Base-by-base conservation (phyloP, 768 basidiomycete genomes). In the Suillus placidus region DNA sequence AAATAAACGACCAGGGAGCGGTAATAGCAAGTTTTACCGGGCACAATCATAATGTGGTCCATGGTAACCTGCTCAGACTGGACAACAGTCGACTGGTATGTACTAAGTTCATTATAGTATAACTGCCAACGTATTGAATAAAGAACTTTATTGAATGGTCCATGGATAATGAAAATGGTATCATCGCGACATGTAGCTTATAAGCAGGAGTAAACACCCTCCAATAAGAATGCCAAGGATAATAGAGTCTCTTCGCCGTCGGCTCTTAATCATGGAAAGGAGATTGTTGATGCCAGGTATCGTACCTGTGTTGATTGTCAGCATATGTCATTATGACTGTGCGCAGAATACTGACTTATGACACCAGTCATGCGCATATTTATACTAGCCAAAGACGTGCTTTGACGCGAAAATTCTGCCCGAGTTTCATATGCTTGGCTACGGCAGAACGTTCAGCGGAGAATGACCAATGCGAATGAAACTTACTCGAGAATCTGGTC, bases 391-490 rank as follows among this genome's bases (percentile, higher is more conserved):
- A 99, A 78, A 26, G 91, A 87, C 13, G 83, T 76, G 38, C 95
- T 83, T 77, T 99, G 97, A 54, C 88, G 85, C 34, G 85, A 80
- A 78, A 99, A 98, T 78, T 98, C 97, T 26, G 93, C 87, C 37
- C 97, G 89, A 4, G 97, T 98, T 73, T 95, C 97, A 73, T 98
- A 96, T 35, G 97, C 97, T 87, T 99, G 97, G 52, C 95, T 98
- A 62, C 37, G 32, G 63, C 60, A 51, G 34, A 61, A 62, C 65
- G 58, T 62, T 42, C 58, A 54, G 56, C 23, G 6, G 16, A 49
- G 60, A 42, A 12, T 34, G 32, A 18, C 42, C 51, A 58, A 37
- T 23, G 20, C 62, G 2, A 51, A 64, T 51, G 51, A 38, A 57
- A 76, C 92, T 65, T 73, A 97, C 95, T 91, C 87, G 32, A 99